phyloP scores from a whole-genome alignment of 768 basidiomycete species.

The Amanita polypyramis region DNA sequence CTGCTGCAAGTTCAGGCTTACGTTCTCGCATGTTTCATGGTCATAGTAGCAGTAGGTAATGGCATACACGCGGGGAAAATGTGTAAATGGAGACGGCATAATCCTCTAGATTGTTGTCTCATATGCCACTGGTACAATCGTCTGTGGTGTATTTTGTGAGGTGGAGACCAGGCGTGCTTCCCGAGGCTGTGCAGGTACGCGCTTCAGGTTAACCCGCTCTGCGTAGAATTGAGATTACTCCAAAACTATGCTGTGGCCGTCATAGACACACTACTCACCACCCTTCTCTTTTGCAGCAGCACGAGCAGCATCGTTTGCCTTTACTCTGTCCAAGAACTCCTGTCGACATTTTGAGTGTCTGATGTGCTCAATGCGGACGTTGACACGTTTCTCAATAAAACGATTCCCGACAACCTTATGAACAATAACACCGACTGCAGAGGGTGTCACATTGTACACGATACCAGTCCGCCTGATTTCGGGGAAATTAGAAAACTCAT shows the following conservation, averaged over 20 bases:
- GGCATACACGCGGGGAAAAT: conserved; percentile 18
- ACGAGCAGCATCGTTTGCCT: conserved; percentile 79
- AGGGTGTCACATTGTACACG: conserved; percentile 95
- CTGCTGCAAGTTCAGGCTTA: not conserved
- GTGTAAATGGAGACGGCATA: conserved; percentile 9
- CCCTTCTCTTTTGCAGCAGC: conserved; percentile 85
- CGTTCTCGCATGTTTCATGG: conserved; percentile 18
- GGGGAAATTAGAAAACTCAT: not conserved
- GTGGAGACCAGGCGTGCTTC: conserved; percentile 66
- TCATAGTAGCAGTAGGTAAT: conserved; percentile 15
- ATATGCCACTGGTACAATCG: conserved; percentile 87
- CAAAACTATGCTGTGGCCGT: not conserved
- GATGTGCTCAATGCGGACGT: conserved; percentile 94
- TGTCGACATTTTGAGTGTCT: conserved; percentile 95
- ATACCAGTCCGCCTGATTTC: conserved; percentile 83
- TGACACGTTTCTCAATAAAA: conserved; percentile 99
- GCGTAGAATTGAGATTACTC: conserved; percentile 7
- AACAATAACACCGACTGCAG: conserved; percentile 92
- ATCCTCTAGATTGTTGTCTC: conserved; percentile 86
- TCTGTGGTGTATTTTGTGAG: conserved; percentile 75
- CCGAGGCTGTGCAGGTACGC: conserved; percentile 76
- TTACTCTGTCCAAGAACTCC: conserved; percentile 95
- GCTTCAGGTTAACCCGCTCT: conserved; percentile 82
- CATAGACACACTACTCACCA: conserved; percentile 41
- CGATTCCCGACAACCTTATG: conserved; percentile 99